These are phyloP conservation scores for Lentinula aciculospora DNA, from an alignment of 768 basidiomycete genomes.

Conservation along the genomic window DNA sequence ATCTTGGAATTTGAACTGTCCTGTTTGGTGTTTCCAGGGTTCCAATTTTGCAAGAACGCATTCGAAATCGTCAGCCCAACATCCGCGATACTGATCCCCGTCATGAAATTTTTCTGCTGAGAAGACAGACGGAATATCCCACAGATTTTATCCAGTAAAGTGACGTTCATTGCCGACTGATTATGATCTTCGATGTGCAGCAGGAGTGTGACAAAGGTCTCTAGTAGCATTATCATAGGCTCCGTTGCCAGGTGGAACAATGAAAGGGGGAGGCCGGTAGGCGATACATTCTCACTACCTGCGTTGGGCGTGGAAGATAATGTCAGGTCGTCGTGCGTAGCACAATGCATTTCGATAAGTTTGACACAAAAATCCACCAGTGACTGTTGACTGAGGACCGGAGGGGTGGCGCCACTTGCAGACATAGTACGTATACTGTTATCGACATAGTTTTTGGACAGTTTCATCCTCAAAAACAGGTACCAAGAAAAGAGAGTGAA, in stretches of 20 bases:
- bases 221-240: background rate
- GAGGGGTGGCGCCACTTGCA: background rate
- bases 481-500: constrained; percentile 1
- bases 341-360: background rate
- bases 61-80: background rate
- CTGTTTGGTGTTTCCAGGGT: background rate
- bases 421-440: background rate
- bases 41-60: background rate
- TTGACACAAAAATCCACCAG: background rate
- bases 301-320: background rate
- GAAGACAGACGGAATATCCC: background rate
- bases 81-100: background rate
- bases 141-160: background rate
- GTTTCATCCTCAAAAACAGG: background rate
- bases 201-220: background rate
- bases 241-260: background rate
- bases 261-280: background rate
- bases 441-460: too few species aligned
- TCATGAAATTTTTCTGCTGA: background rate
- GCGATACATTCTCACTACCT: background rate
- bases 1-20: too few species aligned
- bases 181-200: background rate
- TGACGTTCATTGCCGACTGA: too few species aligned
- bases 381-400: background rate
- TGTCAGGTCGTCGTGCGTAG: background rate